Evolutionary conservation across 768 basidiomycete species (phyloP).

Genomic region (Sistotremastrum niveocremeum): DNA sequence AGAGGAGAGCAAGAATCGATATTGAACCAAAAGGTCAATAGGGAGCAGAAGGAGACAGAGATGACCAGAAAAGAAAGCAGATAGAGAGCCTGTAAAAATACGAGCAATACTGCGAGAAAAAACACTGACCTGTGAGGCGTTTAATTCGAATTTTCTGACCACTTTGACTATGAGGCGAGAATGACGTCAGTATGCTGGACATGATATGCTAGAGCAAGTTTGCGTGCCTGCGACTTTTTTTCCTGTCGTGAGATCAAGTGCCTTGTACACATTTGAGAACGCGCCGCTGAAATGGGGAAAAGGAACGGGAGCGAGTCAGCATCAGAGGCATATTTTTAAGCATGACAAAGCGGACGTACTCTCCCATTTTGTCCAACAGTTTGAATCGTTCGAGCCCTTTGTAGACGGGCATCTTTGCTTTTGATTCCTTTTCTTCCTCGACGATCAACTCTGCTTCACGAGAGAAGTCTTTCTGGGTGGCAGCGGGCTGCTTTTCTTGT

Average conservation of each 20-base stretch:
- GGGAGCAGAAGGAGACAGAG: slow-evolving; percentile 13
- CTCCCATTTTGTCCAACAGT: slow-evolving; percentile 81
- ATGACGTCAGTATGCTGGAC: slow-evolving; percentile 9
- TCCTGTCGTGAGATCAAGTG: slow-evolving; percentile 58
- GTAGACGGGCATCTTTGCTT: slow-evolving; percentile 71
- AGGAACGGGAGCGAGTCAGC: slow-evolving; percentile 4
- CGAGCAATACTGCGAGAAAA: background rate
- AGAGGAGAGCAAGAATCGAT: slow-evolving; percentile 6
- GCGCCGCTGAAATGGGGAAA: slow-evolving; percentile 50
- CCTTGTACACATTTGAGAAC: slow-evolving; percentile 98
- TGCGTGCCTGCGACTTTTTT: slow-evolving; percentile 71
- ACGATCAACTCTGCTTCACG: slow-evolving; percentile 51
- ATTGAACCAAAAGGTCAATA: slow-evolving; percentile 13
- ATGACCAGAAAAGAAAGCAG: slow-evolving; percentile 13
- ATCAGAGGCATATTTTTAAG: background rate
- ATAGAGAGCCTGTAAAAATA: no score
- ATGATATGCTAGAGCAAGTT: slow-evolving; percentile 9
- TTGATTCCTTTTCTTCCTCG: slow-evolving; percentile 59
- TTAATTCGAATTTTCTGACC: slow-evolving; percentile 87
- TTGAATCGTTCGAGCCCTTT: slow-evolving; percentile 72
- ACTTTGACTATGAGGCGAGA: slow-evolving; percentile 55
- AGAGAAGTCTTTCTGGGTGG: slow-evolving; percentile 12
- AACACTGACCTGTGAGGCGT: slow-evolving; percentile 73
- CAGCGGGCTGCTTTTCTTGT: slow-evolving; percentile 14
- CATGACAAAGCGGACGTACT: slow-evolving; percentile 40